Percentiles rank a stretch among this genome's conserved stretches.
These are phyloP conservation scores for Penicillium expansum DNA, from an alignment of 2,329 filamentous ascomycete species.

Conservation along the genomic window DNA sequence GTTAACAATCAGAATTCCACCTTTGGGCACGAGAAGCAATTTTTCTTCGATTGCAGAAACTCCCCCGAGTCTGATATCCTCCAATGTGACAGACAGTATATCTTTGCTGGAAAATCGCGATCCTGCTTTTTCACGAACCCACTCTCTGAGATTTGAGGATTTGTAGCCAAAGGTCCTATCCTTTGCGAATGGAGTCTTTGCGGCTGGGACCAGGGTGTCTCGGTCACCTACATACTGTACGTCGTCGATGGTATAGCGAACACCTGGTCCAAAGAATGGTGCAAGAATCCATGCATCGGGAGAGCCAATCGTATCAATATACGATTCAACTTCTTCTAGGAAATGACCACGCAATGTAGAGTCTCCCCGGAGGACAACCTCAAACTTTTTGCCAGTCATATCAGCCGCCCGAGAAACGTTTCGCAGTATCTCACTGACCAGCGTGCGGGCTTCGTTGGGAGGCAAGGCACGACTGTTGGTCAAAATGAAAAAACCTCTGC, in stretches of 20 bases:
- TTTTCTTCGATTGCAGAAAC: not conserved
- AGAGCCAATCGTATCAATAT: not conserved
- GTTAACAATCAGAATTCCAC: not conserved
- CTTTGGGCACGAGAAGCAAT: not conserved
- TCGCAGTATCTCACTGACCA: not conserved
- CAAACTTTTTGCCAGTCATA: not conserved
- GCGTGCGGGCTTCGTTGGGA: not conserved
- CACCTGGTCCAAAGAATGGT: not conserved
- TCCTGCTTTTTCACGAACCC: constrained; percentile 1
- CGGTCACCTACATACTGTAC: not conserved
- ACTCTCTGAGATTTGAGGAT: not conserved
- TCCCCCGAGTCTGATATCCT: not conserved
- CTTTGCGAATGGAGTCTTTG: not conserved
- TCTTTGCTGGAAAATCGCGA: not conserved
- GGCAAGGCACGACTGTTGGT: not conserved
- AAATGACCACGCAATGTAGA: not conserved
- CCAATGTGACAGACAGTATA: not conserved
- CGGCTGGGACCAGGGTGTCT: not conserved
- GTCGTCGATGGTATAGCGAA: not conserved
- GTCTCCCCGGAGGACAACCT: not conserved
- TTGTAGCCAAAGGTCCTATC: not conserved
- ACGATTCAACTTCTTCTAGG: not conserved
- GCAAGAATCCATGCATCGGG: not conserved
- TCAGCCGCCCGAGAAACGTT: not conserved
- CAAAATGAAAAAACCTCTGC: not conserved